These are phyloP conservation scores for Perilla frutescens DNA, from an alignment of 257 asterid species.

Conservation along the genomic window DNA sequence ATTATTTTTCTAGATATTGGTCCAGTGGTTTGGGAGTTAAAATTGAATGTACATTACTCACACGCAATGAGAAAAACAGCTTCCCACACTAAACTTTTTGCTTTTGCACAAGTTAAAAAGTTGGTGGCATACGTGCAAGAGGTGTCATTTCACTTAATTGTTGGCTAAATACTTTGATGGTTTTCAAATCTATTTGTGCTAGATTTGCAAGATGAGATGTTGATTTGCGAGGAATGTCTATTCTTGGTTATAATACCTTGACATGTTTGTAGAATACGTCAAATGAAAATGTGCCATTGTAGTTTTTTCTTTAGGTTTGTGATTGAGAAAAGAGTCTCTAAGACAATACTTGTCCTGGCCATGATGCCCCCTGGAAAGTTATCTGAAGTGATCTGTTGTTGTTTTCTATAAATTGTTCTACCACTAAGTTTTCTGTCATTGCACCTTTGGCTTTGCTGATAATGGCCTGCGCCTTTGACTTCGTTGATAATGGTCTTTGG, in stretches of 20 bases:
- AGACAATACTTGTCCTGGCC: slow-evolving; percentile 15
- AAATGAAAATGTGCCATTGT: neutral
- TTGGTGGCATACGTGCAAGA: too few relatives aligned
- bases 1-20: neutral
- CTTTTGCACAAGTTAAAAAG: too few relatives aligned
- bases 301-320: neutral
- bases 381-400: neutral
- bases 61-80: neutral
- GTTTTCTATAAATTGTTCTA: neutral
- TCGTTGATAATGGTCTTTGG: too few relatives aligned
- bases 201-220: neutral
- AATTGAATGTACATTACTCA: neutral
- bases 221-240: slow-evolving; percentile 15
- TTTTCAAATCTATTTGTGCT: neutral
- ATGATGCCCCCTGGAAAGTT: slow-evolving; percentile 18
- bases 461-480: too few relatives aligned
- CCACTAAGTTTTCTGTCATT: neutral
- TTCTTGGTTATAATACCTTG: neutral
- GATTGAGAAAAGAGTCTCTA: neutral
- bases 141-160: neutral
- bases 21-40: neutral
- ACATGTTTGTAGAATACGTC: neutral
- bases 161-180: neutral
- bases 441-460: too few relatives aligned
- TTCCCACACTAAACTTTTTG: neutral